phyloP scores from a whole-genome alignment of 176 grass and related monocot species.

The Oryza coarctata region DNA sequence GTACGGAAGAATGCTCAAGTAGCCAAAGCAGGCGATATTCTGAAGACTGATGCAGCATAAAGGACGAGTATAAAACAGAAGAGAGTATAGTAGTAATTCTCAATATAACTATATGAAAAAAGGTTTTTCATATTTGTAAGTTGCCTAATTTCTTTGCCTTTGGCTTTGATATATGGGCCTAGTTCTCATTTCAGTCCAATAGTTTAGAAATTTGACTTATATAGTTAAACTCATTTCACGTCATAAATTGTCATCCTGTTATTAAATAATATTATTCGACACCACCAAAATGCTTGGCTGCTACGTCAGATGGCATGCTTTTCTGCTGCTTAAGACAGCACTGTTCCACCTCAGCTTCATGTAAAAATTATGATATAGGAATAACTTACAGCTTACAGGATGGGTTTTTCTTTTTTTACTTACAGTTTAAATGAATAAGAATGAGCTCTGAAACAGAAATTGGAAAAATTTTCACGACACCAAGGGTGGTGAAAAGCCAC shows the following conservation, averaged over 20 bases:
- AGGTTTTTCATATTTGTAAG: not conserved
- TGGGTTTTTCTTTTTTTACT: not conserved
- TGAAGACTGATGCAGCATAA: not conserved
- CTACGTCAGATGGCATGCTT: not conserved
- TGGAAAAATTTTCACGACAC: not conserved
- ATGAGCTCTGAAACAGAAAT: not conserved
- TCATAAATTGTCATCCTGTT: not conserved
- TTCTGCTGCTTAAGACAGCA: not conserved
- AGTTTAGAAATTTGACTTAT: not conserved
- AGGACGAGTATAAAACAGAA: not conserved
- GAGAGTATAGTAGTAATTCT: not conserved
- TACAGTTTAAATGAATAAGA: conserved; percentile 9
- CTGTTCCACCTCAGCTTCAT: not conserved
- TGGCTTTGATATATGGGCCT: not conserved
- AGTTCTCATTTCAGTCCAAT: not conserved
- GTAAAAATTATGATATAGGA: not conserved
- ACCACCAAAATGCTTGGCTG: not conserved
- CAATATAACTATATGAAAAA: not conserved
- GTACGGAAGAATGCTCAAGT: no score
- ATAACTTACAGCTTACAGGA: no score
- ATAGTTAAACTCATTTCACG: not conserved
- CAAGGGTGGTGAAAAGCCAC: not conserved
- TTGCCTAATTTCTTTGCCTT: not conserved
- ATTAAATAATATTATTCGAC: not conserved
- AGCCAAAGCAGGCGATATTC: not conserved